Evolutionary conservation across 768 basidiomycete species (phyloP).

Genomic region (Mycena latifolia): DNA sequence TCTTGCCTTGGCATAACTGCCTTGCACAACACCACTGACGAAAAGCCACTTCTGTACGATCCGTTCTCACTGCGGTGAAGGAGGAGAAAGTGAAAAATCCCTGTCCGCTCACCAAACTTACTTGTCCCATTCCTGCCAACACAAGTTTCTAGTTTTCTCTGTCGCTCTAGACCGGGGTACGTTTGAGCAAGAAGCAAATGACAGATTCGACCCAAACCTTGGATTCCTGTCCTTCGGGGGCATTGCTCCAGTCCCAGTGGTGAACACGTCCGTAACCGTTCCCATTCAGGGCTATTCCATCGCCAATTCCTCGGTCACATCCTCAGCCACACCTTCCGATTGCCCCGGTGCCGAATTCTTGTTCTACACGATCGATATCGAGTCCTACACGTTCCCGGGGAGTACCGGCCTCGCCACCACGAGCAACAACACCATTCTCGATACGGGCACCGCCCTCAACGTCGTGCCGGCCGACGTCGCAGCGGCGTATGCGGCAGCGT

Average conservation of each 20-base stretch:
- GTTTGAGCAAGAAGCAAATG: neutral
- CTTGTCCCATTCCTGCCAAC: too few relatives aligned
- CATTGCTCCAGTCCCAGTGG: neutral
- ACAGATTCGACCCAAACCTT: neutral
- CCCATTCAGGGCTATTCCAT: slow-evolving; percentile 32
- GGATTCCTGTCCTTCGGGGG: neutral
- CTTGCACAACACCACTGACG: neutral
- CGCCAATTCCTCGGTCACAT: neutral
- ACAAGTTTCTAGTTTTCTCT: neutral
- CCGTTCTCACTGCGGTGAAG: neutral
- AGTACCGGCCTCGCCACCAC: slow-evolving; percentile 9
- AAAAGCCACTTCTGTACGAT: neutral
- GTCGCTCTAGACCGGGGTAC: neutral
- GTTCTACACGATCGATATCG: slow-evolving; percentile 31
- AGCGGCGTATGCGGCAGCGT: slow-evolving; percentile 28
- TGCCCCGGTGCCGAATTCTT: slow-evolving; percentile 13
- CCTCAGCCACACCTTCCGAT: slow-evolving; percentile 24
- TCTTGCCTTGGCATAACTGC: neutral
- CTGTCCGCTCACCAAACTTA: neutral
- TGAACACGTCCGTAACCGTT: slow-evolving; percentile 20
- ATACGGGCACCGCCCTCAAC: slow-evolving; percentile 32
- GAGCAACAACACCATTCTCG: slow-evolving; percentile 22
- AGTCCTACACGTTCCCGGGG: slow-evolving; percentile 32
- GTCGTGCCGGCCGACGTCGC: slow-evolving; percentile 32
- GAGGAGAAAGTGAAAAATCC: neutral